A percentile compares a stretch with the other conserved stretches of the same genome.
Conservation (phyloP, 2,329 filamentous ascomycete species). For the Penicillium sp. region DNA sequence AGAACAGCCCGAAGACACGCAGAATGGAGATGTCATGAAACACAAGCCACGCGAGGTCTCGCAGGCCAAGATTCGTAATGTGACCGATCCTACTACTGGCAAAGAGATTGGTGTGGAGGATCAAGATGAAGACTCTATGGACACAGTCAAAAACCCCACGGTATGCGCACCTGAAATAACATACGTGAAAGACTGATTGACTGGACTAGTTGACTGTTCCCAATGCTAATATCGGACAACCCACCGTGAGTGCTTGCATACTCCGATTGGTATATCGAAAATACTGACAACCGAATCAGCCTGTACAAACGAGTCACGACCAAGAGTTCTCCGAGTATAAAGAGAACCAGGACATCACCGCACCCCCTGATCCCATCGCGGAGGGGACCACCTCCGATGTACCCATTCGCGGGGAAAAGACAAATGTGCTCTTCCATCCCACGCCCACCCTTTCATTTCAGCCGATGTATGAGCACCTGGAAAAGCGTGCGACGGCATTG, state of each 20-base stretch:
- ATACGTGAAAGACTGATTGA: not conserved
- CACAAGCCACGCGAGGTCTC: conserved; percentile 50
- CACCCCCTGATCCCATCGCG: conserved; percentile 82
- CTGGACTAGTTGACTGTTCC: conserved; percentile 69
- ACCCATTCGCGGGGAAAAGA: conserved; percentile 93
- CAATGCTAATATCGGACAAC: conserved; percentile 80
- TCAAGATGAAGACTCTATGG: conserved; percentile 67
- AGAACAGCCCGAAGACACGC: not conserved
- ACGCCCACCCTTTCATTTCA: conserved; percentile 88
- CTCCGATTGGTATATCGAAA: not conserved
- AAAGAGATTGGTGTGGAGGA: conserved; percentile 84
- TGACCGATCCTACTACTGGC: conserved; percentile 86
- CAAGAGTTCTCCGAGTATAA: conserved; percentile 80
- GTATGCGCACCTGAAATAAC: conserved; percentile 39
- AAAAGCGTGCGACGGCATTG: conserved; percentile 70
- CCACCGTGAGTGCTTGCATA: conserved; percentile 51
- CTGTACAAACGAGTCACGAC: conserved; percentile 66
- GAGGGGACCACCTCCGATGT: conserved; percentile 86
- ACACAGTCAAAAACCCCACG: conserved; percentile 68
- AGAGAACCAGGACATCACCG: conserved; percentile 80
- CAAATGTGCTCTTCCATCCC: conserved; percentile 92
- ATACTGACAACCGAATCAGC: conserved; percentile 32
- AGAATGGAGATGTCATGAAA: conserved; percentile 42
- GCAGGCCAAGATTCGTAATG: conserved; percentile 53
- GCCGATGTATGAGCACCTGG: conserved; percentile 76